Evolutionary conservation across 495 filamentous ascomycete species (phyloP).

Genomic region (Lepidopterella palustris): DNA sequence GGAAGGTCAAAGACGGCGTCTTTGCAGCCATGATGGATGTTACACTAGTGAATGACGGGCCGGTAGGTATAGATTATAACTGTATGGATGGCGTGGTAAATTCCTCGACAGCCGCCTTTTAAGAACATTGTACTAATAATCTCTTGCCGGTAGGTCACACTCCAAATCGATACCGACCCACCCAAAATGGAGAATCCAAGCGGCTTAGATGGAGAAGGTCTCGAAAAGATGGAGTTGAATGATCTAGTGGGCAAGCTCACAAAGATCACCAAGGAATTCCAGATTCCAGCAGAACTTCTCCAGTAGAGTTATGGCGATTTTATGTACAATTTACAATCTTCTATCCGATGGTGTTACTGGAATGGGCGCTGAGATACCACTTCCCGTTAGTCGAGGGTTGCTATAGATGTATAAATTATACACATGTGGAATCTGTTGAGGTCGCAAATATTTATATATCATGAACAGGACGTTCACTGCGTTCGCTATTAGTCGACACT

Average conservation of each 20-base stretch:
- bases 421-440: not conserved
- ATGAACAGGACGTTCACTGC: too few species aligned
- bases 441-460: not conserved
- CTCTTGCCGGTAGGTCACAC: constrained; percentile 48
- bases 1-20: constrained; percentile 85
- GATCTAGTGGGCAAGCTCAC: constrained; percentile 29
- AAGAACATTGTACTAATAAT: constrained; percentile 8
- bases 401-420: not conserved
- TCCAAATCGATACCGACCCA: constrained; percentile 58
- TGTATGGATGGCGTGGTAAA: constrained; percentile 60
- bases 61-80: constrained; percentile 69
- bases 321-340: not conserved
- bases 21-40: constrained; percentile 99
- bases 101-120: constrained; percentile 22
- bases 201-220: constrained; percentile 9
- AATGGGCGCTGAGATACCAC: not conserved
- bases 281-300: constrained; percentile 29
- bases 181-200: constrained; percentile 44
- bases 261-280: constrained; percentile 27
- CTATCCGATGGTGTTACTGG: not conserved
- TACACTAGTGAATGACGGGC: constrained; percentile 85
- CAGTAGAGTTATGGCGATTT: constrained; percentile 6
- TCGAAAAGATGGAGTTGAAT: constrained; percentile 18
- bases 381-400: too few species aligned
- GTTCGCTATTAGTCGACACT: too few species aligned